Conservation (phyloP, 169 alveolate genomes). For the Perkinsus olseni region DNA sequence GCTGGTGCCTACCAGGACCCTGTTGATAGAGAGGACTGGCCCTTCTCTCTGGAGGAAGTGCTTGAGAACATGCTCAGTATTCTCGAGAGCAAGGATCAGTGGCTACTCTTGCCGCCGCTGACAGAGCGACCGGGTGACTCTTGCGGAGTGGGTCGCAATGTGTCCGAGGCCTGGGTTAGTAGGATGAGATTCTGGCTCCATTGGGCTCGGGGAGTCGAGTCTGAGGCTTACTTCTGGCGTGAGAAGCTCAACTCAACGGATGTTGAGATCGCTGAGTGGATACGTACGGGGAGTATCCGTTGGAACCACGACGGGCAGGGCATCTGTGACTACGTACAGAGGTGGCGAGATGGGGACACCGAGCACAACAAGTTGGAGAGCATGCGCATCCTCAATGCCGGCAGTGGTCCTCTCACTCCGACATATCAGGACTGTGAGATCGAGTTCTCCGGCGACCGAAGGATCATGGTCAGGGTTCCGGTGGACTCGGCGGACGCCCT, state of each 20-base stretch:
- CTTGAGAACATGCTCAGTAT: not conserved
- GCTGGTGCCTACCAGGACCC: not conserved
- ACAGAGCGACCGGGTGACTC: not conserved
- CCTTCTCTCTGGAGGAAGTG: not conserved
- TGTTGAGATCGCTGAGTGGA: not conserved
- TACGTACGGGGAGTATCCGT: not conserved
- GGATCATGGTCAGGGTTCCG: not conserved
- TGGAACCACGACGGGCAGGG: not conserved
- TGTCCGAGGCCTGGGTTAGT: not conserved
- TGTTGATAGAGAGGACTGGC: not conserved
- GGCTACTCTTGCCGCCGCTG: not conserved
- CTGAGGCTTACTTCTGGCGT: not conserved
- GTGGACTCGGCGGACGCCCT: not conserved
- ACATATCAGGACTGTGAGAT: not conserved
- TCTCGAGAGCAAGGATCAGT: not conserved
- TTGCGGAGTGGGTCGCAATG: not conserved
- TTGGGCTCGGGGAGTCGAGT: conserved; percentile 3
- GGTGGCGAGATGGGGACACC: not conserved
- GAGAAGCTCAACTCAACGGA: not conserved
- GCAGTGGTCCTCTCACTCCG: conserved; percentile 9
- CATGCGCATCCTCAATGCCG: not conserved
- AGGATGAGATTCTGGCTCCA: not conserved
- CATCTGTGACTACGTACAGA: not conserved
- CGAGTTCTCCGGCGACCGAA: not conserved
- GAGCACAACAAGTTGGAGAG: too few relatives aligned